Base-by-base conservation (phyloP, 2,329 filamentous ascomycete genomes). In the Beauveria sp. region DNA sequence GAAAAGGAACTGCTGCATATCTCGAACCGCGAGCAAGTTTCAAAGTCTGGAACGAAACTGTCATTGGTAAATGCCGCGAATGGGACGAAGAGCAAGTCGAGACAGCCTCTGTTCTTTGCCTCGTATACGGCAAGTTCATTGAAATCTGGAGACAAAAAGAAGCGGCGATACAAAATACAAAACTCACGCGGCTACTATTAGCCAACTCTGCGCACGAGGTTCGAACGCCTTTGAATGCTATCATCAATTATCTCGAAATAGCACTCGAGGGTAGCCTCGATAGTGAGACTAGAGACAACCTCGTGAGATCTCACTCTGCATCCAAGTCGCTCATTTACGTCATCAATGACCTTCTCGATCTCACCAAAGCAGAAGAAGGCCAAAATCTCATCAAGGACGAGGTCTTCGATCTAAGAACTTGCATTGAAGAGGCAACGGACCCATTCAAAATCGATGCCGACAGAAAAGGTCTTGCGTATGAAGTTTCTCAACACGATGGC, bases 71-170 rank as follows among this genome's bases (percentile, higher is more conserved):
- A 72, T 92, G 89, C 66, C 84, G 89, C 24, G 91, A 96, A 66
- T 96, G 92, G 92, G 87, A 86, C 0, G 91, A 94, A 69, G 89
- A 96, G 64, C 90, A 96, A 69, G 82, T 96, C 3, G 92, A 96
- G 72, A 96, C 91, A 0, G 91, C 92, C 0, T 90, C 91, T 1
- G 90, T 96, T 0, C 78, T 96, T 3, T 96, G 91, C 68, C 76
- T 96, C 9, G 90, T 96, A 1, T 96, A 96, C 64, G 90, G 82
- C 18, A 85, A 85, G 71, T 96, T 96, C 70, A 96, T 96, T 67
- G 90, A 96, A 68, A 91, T 96, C 1, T 96, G 92, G 92, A 81
- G 91, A 61, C 90, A 96, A 70, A 96, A 96, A 66, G 92, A 96
- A 71, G 88, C 87, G 1, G 90, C 90, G 0, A 70, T 96, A 62